Conservation (phyloP, 2,329 filamentous ascomycete genomes). For the Phialophora macrospora region DNA sequence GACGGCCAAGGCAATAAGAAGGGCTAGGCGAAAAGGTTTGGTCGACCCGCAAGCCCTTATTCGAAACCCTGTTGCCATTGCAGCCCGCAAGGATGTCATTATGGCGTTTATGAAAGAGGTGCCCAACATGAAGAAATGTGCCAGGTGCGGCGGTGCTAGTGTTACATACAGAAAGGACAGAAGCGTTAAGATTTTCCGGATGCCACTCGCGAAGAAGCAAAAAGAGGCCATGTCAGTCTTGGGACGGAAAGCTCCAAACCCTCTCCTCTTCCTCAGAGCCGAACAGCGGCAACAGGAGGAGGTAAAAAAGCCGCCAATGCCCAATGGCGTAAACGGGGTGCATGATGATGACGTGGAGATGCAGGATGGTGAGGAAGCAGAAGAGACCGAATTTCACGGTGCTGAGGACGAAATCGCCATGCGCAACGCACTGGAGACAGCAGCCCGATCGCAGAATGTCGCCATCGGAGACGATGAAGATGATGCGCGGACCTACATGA, state of each 20-base stretch:
- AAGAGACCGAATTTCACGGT: constrained; percentile 60
- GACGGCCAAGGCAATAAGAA: constrained; percentile 72
- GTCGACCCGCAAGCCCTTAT: constrained; percentile 56
- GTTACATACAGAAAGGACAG: constrained; percentile 87
- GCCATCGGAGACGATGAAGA: constrained; percentile 49
- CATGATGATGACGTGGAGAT: constrained; percentile 57
- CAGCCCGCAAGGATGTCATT: constrained; percentile 75
- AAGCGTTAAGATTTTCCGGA: constrained; percentile 92
- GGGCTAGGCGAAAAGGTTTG: constrained; percentile 51
- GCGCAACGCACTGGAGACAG: constrained; percentile 50
- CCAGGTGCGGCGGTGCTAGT: constrained; percentile 69
- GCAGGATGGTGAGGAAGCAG: constrained; percentile 50
- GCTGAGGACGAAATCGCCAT: constrained; percentile 64
- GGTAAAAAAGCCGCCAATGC: constrained; percentile 34
- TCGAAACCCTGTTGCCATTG: constrained; percentile 83
- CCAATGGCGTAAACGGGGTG: constrained; percentile 36
- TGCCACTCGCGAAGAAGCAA: constrained; percentile 72
- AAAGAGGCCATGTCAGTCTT: constrained; percentile 73
- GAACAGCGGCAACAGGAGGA: constrained; percentile 51
- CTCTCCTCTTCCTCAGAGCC: constrained; percentile 65
- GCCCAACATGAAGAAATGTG: constrained; percentile 71
- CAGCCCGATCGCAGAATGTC: constrained; percentile 38
- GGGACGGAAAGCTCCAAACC: constrained; percentile 71
- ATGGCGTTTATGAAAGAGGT: constrained; percentile 81
- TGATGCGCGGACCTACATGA: constrained; percentile 73